phyloP scores from a whole-genome alignment of 805 yeast species.

The Brettanomyces custersianus region DNA sequence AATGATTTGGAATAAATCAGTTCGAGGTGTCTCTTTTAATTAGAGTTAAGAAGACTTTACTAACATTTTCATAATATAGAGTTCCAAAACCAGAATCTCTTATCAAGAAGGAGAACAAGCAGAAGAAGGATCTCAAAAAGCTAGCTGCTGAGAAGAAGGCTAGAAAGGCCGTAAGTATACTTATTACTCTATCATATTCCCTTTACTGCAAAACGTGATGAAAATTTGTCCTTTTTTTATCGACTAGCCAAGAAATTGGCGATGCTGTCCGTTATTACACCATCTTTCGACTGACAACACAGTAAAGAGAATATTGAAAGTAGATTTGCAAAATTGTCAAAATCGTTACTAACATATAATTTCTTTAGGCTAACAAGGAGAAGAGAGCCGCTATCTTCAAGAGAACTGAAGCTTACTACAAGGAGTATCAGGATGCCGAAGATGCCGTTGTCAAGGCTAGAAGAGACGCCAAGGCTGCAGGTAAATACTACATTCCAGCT shows the following conservation, averaged over 20 bases:
- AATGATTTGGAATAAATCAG: slow-evolving; percentile 21
- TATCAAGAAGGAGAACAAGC: slow-evolving; percentile 73
- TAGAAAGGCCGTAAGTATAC: slow-evolving; percentile 71
- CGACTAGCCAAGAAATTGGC: slow-evolving; percentile 61
- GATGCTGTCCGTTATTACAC: slow-evolving; percentile 64
- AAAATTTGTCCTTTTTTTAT: slow-evolving; percentile 34
- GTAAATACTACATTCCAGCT: slow-evolving; percentile 92
- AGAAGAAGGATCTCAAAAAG: slow-evolving; percentile 67
- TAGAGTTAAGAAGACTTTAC: slow-evolving; percentile 3
- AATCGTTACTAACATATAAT: slow-evolving; percentile 20
- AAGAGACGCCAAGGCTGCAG: slow-evolving; percentile 91
- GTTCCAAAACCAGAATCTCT: slow-evolving; percentile 72
- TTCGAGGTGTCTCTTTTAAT: slow-evolving; percentile 11
- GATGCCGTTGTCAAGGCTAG: slow-evolving; percentile 78
- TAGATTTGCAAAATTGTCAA: not conserved
- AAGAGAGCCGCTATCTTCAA: slow-evolving; percentile 49
- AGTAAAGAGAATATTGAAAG: not conserved
- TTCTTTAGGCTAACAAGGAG: slow-evolving; percentile 32
- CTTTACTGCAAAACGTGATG: slow-evolving; percentile 27
- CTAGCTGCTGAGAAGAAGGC: slow-evolving; percentile 74
- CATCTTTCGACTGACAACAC: slow-evolving; percentile 61
- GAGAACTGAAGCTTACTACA: slow-evolving; percentile 94
- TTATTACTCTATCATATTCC: slow-evolving; percentile 2
- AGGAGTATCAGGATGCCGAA: slow-evolving; percentile 90
- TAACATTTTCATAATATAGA: slow-evolving; percentile 21